phyloP scores from a whole-genome alignment of 352 stramenopile species.

The Phytophthora uliginosa region DNA sequence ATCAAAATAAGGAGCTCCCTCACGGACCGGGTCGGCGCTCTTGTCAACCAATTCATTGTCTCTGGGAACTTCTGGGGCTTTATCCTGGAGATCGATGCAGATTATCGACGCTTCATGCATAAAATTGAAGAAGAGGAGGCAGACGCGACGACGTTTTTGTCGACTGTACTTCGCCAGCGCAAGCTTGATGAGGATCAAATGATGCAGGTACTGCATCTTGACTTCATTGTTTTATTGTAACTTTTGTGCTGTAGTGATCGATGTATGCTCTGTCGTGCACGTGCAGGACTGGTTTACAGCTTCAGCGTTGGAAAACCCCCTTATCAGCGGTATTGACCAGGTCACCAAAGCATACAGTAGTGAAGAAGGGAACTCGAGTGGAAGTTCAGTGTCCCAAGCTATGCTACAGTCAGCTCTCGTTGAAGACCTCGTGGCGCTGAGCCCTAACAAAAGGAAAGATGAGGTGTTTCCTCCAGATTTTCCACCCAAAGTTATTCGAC shows the following conservation, averaged over 20 bases:
- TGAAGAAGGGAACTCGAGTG: slow-evolving; percentile 19
- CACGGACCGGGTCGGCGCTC: slow-evolving; percentile 46
- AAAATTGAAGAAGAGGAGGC: slow-evolving; percentile 52
- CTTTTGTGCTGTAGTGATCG: neutral
- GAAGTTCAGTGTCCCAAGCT: slow-evolving; percentile 37
- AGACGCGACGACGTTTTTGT: slow-evolving; percentile 63
- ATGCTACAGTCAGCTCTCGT: slow-evolving; percentile 54
- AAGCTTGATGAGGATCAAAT: slow-evolving; percentile 61
- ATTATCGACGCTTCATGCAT: slow-evolving; percentile 64
- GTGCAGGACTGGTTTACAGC: slow-evolving; percentile 61
- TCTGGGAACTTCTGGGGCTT: slow-evolving; percentile 73
- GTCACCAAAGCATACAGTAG: slow-evolving; percentile 40
- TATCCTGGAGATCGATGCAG: slow-evolving; percentile 65
- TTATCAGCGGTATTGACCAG: slow-evolving; percentile 46
- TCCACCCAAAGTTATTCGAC: slow-evolving; percentile 54
- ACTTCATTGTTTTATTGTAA: neutral
- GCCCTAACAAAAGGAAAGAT: slow-evolving; percentile 49
- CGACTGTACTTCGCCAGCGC: slow-evolving; percentile 55
- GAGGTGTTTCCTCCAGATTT: slow-evolving; percentile 68
- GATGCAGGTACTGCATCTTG: slow-evolving; percentile 52
- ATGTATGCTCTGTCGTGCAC: neutral
- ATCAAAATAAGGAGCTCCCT: slow-evolving; percentile 47
- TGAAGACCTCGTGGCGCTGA: slow-evolving; percentile 58
- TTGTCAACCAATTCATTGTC: slow-evolving; percentile 60
- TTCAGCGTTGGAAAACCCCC: slow-evolving; percentile 60